Evolutionary conservation across 345 rosid genomes (phyloP), one percentile per base, ranked within the genome.

Genomic region (Cardamine chenopodiifolia): DNA sequence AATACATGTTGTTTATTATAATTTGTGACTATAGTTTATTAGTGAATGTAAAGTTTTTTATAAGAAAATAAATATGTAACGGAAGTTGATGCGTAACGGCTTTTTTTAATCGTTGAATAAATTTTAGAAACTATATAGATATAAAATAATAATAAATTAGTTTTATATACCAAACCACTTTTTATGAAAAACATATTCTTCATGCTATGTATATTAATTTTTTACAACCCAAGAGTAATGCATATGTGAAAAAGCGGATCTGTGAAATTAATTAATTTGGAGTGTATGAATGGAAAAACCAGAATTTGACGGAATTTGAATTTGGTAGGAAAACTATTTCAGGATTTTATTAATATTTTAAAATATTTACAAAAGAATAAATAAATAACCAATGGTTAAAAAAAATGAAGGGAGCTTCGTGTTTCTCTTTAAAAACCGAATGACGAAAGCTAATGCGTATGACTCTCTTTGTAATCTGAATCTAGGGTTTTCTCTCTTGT

Each of bases 401-500:
- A 52, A 4, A 57, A 57, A 47, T 25, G 71, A 58, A 57, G 49
- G 57, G 53, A 31, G 49, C 42, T 71, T 57, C 55, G 72, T 57
- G 71, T 65, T 77, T 50, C 56, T 66, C 61, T 56, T 65, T 39
- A 37, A 71, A 76, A 77, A 13, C 39, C 44, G 28, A 57, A 44
- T 22, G 23, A 45, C 28, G 7, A 53, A 13, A 5, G 40, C 35
- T 18, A 19, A 45, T 10, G 63, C 11, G n/a, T 32, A 14, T 71
- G 83, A 34, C 35, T 82, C 35, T 82, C 88, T 74, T 65, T 57
- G 81, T 73, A 62, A 59, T 82, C 86, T 73, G 86, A 87, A 84
- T 84, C 86, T 85, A 87, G 90, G 94, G 91, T 89, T 84, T 45
- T 17, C 50, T 80, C 62, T 48, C 76, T 62, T 45, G 50, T 2